These are phyloP conservation scores for Rhodamnia argentea DNA, from an alignment of 345 rosid genomes.

Conservation along the genomic window DNA sequence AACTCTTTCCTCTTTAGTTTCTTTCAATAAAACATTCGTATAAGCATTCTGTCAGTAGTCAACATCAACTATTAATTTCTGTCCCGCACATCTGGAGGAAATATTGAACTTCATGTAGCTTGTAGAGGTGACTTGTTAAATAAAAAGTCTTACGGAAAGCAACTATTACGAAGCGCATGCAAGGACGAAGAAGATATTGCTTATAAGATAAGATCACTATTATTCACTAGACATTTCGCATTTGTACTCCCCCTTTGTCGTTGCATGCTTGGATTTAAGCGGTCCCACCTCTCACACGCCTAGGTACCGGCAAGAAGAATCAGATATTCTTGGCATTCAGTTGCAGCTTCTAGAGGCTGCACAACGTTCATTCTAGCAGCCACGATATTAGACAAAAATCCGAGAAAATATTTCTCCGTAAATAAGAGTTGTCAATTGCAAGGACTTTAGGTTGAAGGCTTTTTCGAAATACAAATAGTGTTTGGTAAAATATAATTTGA, in stretches of 20 bases:
- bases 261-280: background rate
- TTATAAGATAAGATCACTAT: background rate
- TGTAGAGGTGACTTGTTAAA: background rate
- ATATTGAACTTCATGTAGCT: background rate
- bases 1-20: background rate
- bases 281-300: background rate
- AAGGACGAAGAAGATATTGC: background rate
- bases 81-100: background rate
- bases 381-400: background rate
- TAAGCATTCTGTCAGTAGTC: background rate
- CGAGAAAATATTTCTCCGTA: background rate
- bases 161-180: background rate
- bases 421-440: too few relatives aligned
- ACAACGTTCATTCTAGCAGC: too few relatives aligned
- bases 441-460: too few relatives aligned
- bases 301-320: background rate
- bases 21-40: background rate
- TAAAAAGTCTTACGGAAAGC: background rate
- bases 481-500: background rate
- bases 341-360: background rate
- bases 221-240: background rate
- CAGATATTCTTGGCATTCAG: background rate
- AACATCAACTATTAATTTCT: background rate
- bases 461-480: background rate
- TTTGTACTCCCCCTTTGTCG: background rate